These are phyloP conservation scores for Cryphonectria parasitica DNA, from an alignment of 2,329 filamentous ascomycete species.

Conservation along the genomic window DNA sequence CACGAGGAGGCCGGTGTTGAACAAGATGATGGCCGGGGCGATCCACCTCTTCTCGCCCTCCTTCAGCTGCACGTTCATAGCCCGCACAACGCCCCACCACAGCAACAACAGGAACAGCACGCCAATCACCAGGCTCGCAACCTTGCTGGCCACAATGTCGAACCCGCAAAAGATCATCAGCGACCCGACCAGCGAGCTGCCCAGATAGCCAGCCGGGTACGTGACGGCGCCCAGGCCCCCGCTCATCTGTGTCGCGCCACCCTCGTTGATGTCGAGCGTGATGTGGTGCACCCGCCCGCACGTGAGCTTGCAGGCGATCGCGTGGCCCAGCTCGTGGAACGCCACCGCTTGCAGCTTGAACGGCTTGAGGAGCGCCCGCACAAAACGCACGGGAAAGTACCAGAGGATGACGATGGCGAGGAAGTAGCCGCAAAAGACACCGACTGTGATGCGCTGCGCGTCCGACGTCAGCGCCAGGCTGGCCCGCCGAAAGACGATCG, in stretches of 20 bases:
- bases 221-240: conserved; percentile 73
- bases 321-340: conserved; percentile 81
- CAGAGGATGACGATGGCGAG: conserved; percentile 76
- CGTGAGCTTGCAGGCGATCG: conserved; percentile 71
- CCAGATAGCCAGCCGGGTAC: conserved; percentile 77
- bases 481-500: conserved; percentile 51
- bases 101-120: conserved; percentile 78
- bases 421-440: conserved; percentile 71
- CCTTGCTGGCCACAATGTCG: conserved; percentile 78
- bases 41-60: conserved; percentile 73
- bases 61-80: conserved; percentile 15
- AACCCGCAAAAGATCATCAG: conserved; percentile 80
- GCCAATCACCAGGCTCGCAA: conserved; percentile 74
- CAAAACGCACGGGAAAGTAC: conserved; percentile 69
- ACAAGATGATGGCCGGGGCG: conserved; percentile 70
- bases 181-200: conserved; percentile 76
- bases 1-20: conserved; percentile 71
- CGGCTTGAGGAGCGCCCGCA: conserved; percentile 76
- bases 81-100: conserved; percentile 62
- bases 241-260: conserved; percentile 74
- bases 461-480: conserved; percentile 59
- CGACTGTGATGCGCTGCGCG: conserved; percentile 72
- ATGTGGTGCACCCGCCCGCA: conserved; percentile 77
- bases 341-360: conserved; percentile 89
- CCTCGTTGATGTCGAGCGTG: conserved; percentile 74